These are phyloP conservation scores for Neurospora sp. DNA, from an alignment of 2,329 filamentous ascomycete species.

Conservation along the genomic window DNA sequence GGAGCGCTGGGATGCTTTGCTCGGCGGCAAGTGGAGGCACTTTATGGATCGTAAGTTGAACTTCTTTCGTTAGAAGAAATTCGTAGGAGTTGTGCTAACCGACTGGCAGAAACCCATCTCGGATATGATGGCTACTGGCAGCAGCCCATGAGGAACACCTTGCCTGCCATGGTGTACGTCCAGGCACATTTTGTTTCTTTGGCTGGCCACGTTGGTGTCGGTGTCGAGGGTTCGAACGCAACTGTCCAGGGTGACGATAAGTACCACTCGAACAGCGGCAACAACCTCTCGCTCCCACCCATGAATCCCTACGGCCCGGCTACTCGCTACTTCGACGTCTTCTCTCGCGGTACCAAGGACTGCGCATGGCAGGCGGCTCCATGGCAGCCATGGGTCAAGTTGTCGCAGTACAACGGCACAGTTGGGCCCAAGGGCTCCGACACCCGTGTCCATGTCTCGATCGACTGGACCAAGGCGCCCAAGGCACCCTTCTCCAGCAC, in stretches of 20 bases:
- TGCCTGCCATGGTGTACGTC: slow-evolving; percentile 51
- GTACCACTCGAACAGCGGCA: slow-evolving; percentile 45
- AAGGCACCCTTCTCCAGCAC: slow-evolving; percentile 28
- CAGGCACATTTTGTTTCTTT: slow-evolving; percentile 47
- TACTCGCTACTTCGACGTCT: slow-evolving; percentile 54
- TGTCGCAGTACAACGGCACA: slow-evolving; percentile 38
- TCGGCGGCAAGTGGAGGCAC: slow-evolving; percentile 52
- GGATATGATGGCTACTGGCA: slow-evolving; percentile 52
- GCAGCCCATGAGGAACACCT: slow-evolving; percentile 60
- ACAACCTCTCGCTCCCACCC: slow-evolving; percentile 41
- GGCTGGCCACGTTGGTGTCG: slow-evolving; percentile 52
- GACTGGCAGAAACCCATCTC: slow-evolving; percentile 34
- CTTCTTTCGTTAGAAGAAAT: neutral
- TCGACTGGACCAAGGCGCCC: slow-evolving; percentile 41
- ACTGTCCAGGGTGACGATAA: slow-evolving; percentile 57
- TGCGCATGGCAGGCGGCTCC: slow-evolving; percentile 43
- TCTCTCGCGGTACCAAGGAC: slow-evolving; percentile 42
- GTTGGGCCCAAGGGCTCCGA: slow-evolving; percentile 40
- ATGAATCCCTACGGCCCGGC: slow-evolving; percentile 48
- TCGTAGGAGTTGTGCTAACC: neutral
- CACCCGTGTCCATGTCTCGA: slow-evolving; percentile 39
- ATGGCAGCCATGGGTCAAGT: slow-evolving; percentile 38
- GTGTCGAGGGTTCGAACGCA: slow-evolving; percentile 55
- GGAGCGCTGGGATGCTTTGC: slow-evolving; percentile 43
- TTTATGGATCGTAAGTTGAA: slow-evolving; percentile 43